Evolutionary conservation across 805 yeast genomes (phyloP).

Genomic region (Ogataea minuta): DNA sequence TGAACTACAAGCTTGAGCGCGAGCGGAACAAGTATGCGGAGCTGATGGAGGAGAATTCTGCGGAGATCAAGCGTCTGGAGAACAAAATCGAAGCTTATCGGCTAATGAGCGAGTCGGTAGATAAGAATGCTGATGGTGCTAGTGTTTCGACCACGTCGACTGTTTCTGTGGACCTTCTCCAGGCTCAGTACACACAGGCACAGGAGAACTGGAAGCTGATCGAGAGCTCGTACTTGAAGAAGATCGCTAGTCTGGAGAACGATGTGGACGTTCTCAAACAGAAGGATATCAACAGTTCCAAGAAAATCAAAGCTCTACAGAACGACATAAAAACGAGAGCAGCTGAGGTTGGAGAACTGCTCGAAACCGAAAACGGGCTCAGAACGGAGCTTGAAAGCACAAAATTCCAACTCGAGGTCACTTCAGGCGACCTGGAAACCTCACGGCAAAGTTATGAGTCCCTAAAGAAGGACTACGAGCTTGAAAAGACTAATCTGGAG

Average conservation of each 20-base stretch:
- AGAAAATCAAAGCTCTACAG: slow-evolving; percentile 30
- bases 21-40: slow-evolving; percentile 28
- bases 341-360: slow-evolving; percentile 25
- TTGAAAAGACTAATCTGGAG: slow-evolving; percentile 27
- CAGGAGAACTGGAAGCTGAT: slow-evolving; percentile 81
- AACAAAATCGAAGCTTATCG: slow-evolving; percentile 67
- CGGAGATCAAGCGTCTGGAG: slow-evolving; percentile 61
- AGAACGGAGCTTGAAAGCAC: slow-evolving; percentile 19
- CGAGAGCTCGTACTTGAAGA: slow-evolving; percentile 60
- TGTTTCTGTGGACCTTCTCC: slow-evolving; percentile 45
- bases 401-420: slow-evolving; percentile 20
- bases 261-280: slow-evolving; percentile 41
- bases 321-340: slow-evolving; percentile 38
- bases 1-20: slow-evolving; percentile 31
- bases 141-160: slow-evolving; percentile 9
- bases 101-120: slow-evolving; percentile 50
- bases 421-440: slow-evolving; percentile 18
- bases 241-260: slow-evolving; percentile 43
- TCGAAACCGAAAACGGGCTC: slow-evolving; percentile 25
- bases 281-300: slow-evolving; percentile 30
- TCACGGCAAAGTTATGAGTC: slow-evolving; percentile 27
- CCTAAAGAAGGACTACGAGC: slow-evolving; percentile 31
- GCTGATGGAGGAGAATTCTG: slow-evolving; percentile 32
- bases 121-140: slow-evolving; percentile 7
- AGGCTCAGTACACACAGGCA: slow-evolving; percentile 69